These are phyloP conservation scores for Aquilaria yunnanensis DNA, from an alignment of 345 rosid genomes.

Conservation along the genomic window DNA sequence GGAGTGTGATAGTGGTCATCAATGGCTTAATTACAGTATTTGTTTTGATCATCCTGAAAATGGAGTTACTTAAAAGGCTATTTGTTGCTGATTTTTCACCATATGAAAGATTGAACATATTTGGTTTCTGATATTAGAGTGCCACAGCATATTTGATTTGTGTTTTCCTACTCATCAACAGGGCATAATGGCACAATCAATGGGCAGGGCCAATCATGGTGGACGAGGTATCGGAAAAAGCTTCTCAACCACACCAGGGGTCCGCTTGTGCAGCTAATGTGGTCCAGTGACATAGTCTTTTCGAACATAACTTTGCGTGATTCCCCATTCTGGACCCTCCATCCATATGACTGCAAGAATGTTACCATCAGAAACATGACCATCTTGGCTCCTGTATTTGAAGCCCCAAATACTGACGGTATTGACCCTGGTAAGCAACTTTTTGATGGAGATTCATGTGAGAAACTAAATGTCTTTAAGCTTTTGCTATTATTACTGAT, in stretches of 20 bases:
- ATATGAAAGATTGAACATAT: too few relatives aligned
- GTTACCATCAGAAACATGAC: constrained; percentile 68
- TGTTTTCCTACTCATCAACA: constrained; percentile 21
- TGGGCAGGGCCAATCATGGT: constrained; percentile 97
- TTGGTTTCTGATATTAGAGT: too few relatives aligned
- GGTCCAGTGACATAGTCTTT: constrained; percentile 84
- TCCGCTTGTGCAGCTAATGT: constrained; percentile 92
- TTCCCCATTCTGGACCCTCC: constrained; percentile 97
- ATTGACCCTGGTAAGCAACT: constrained; percentile 79
- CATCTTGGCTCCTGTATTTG: constrained; percentile 67
- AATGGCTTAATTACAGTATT: too few relatives aligned
- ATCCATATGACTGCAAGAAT: constrained; percentile 97
- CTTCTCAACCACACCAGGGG: constrained; percentile 94
- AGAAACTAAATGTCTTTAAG: too few relatives aligned
- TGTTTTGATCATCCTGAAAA: too few relatives aligned
- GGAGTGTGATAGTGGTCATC: too few relatives aligned
- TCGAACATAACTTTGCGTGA: constrained; percentile 75
- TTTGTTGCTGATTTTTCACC: too few relatives aligned
- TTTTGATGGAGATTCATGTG: neutral
- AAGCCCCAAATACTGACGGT: constrained; percentile 97
- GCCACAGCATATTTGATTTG: neutral
- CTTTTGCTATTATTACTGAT: too few relatives aligned
- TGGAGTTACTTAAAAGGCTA: too few relatives aligned
- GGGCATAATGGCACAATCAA: constrained; percentile 95
- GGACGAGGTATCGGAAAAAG: constrained; percentile 91